phyloP scores from a whole-genome alignment of 352 stramenopile species.

The Phytophthora sp. region DNA sequence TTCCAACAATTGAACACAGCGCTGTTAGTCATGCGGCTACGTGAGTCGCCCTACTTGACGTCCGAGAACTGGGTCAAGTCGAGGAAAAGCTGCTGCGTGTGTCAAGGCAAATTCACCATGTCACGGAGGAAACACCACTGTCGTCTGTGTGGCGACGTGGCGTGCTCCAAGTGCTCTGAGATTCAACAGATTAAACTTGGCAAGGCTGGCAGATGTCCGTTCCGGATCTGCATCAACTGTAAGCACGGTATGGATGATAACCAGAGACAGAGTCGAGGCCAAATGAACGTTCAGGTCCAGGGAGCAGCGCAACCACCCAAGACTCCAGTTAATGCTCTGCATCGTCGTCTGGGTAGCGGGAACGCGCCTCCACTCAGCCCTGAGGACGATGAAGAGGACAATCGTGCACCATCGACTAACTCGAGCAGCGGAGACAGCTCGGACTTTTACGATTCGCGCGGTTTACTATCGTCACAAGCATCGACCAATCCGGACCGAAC shows the following conservation, averaged over 20 bases:
- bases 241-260: constrained; percentile 42
- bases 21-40: constrained; percentile 66
- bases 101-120: constrained; percentile 60
- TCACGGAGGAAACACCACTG: constrained; percentile 76
- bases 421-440: constrained; percentile 46
- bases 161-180: constrained; percentile 75
- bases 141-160: constrained; percentile 72
- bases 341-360: constrained; percentile 32
- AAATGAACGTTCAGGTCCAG: constrained; percentile 23
- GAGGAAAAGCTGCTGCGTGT: constrained; percentile 66
- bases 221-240: constrained; percentile 71
- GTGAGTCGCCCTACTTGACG: constrained; percentile 61
- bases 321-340: constrained; percentile 27
- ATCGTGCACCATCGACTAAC: constrained; percentile 33
- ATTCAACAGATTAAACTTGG: constrained; percentile 67
- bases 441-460: constrained; percentile 48
- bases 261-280: constrained; percentile 28
- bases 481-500: constrained; percentile 26
- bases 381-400: constrained; percentile 41
- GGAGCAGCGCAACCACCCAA: constrained; percentile 24
- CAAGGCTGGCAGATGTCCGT: constrained; percentile 56
- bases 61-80: constrained; percentile 65
- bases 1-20: constrained; percentile 58
- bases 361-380: constrained; percentile 8
- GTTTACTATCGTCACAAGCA: constrained; percentile 33